Evolutionary conservation across 2,329 filamentous ascomycete species (phyloP), one percentile per base, ranked within the genome.

Genomic region (Nemania diffusa): DNA sequence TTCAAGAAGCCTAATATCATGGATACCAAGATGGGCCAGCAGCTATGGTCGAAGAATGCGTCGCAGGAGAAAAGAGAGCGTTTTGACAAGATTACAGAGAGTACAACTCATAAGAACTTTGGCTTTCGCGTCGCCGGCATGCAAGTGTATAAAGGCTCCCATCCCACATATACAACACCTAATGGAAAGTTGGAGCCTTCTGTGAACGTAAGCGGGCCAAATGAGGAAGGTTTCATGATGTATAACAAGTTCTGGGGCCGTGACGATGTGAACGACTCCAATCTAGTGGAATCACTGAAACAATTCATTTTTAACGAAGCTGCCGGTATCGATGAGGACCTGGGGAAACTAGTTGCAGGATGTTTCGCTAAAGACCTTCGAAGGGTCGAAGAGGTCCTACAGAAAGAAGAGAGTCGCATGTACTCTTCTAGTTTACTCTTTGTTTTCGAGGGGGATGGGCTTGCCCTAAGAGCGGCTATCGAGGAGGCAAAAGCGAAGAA

Each of bases 1-100:
- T 98, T 94, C 83, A 88, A 87, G 74, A 87, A 88, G 65, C 93
- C 96, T 6, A 98, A 97, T 73, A 93, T 99, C 7, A 83, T 99
- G 65, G 96, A 99, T 77, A 88, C 97, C 71, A 99, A 99, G 82
- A 88, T 99, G 22, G 96, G 96, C 50, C 86, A 90, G 57, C 87
- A 92, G 34, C 82, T 99, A 5, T 98, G 94, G 91, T 95, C 92
- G 15, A 92, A 97, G 67, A 84, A 90, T 69, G 88, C 88, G 26
- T 84, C 86, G 0, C 72, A 78, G 27, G 83, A 88, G 74, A 91
- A 91, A 81, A 85, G 86, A 73, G 76, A 79, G 40, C 84, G 88
- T 32, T 90, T 91, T 73, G 84, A 89, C 71, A 83, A 87, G 75
- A 87, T 91, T 65, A 82, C 83, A 34, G 77, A 79, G 29, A 81